phyloP scores from a whole-genome alignment of 768 basidiomycete genomes.

The Sporobolomyces phaffii region DNA sequence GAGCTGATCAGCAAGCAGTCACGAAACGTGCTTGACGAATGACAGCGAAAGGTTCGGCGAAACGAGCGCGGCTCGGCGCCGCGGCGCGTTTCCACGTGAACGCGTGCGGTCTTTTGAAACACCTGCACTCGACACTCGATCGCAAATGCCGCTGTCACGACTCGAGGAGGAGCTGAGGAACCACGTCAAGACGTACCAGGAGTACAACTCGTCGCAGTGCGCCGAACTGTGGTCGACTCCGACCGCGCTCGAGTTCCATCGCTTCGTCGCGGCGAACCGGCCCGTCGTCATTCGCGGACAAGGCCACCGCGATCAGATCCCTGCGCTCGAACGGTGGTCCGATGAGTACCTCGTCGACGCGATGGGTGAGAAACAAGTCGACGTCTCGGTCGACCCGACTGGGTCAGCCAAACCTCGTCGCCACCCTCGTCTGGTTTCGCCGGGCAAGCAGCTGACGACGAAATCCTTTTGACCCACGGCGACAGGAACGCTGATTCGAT shows the following conservation, averaged over 20 bases:
- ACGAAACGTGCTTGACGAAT: too few relatives aligned
- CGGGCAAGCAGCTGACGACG: too few relatives aligned
- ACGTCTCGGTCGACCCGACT: conserved; percentile 21
- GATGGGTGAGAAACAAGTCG: conserved; percentile 14
- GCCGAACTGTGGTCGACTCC: conserved; percentile 23
- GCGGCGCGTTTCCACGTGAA: too few relatives aligned
- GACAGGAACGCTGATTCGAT: conserved; percentile 34
- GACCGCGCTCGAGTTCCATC: conserved; percentile 21
- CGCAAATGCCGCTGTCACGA: background rate
- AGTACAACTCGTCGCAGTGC: conserved; percentile 14
- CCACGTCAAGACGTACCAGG: conserved; percentile 20
- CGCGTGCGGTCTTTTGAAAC: too few relatives aligned
- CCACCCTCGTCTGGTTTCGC: too few relatives aligned
- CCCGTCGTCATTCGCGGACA: conserved; percentile 23
- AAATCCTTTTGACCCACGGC: background rate
- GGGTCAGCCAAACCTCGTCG: conserved; percentile 6
- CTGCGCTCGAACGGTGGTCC: conserved; percentile 26
- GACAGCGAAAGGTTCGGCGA: too few relatives aligned
- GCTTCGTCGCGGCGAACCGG: conserved; percentile 28
- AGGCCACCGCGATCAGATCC: background rate
- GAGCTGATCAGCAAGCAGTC: too few relatives aligned
- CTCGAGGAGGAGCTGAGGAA: background rate
- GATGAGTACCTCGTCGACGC: conserved; percentile 16
- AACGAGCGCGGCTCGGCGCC: too few relatives aligned
- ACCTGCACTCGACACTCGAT: too few relatives aligned